Conservation (phyloP, 768 basidiomycete genomes). For the Lactarius hengduanensis region DNA sequence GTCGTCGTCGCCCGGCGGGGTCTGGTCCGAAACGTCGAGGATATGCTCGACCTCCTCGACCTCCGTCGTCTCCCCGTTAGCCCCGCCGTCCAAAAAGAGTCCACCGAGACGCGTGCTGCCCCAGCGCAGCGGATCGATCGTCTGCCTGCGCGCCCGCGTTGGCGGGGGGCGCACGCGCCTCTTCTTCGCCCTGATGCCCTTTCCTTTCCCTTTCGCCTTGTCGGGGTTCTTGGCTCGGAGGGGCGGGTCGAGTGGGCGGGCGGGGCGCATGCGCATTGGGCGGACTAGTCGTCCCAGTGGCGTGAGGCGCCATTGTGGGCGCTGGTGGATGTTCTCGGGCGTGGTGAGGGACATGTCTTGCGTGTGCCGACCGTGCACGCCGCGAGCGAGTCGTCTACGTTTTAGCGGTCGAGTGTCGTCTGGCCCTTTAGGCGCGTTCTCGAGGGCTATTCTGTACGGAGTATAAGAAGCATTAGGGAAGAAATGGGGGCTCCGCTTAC, state of each 20-base stretch:
- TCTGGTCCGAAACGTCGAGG: constrained; percentile 28
- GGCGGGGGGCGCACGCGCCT: constrained; percentile 51
- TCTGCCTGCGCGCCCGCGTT: constrained; percentile 55
- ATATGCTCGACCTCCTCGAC: constrained; percentile 24
- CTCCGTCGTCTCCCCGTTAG: constrained; percentile 5
- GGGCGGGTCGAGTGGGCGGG: constrained; percentile 46
- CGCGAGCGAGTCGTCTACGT: constrained; percentile 39
- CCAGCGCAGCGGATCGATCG: constrained; percentile 73
- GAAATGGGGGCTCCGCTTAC: constrained; percentile 38
- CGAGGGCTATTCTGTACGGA: constrained; percentile 37
- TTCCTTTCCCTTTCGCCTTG: constrained; percentile 32
- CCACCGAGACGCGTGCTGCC: constrained; percentile 71
- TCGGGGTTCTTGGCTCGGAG: constrained; percentile 28
- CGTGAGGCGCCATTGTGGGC: constrained; percentile 68
- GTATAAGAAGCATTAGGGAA: constrained; percentile 23
- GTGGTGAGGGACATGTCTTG: constrained; percentile 66
- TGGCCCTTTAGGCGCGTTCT: constrained; percentile 35
- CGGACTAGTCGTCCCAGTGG: constrained; percentile 61
- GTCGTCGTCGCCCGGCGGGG: not conserved
- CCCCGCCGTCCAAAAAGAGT: constrained; percentile 48
- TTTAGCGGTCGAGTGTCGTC: constrained; percentile 44
- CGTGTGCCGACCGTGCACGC: constrained; percentile 45
- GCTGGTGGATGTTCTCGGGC: constrained; percentile 50
- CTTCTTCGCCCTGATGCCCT: constrained; percentile 36
- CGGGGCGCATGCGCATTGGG: constrained; percentile 70